Base-by-base conservation (phyloP, 768 basidiomycete species). In the Leccinum truebloodii region DNA sequence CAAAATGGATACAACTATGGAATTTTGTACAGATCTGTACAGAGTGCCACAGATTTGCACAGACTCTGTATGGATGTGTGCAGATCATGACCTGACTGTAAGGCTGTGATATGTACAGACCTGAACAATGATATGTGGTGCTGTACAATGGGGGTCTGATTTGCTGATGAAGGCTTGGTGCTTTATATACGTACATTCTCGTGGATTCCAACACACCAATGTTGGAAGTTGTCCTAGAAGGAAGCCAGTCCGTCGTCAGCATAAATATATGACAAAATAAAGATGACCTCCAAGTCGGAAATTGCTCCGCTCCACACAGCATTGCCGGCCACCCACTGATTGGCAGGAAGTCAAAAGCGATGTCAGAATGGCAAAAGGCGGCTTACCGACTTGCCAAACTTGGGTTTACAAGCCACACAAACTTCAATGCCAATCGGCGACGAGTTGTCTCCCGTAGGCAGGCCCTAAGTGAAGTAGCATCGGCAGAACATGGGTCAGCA, bases 111-210 rank as follows among this genome's bases (percentile, higher is more conserved):
- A 30, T 30, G 30, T 30, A 30, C 30, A 30, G 6, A 30, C 30
- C 30, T 30, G 30, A 30, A 30, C 30, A 30, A 30, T 30, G 30
- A 30, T 30, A 30, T 30, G 30, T 9, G 8, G 30, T 30, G 30
- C 30, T 30, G 30, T 6, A 30, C 30, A 30, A 30, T 30, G 30
- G 30, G 30, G 30, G 30, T 30, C 30, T 30, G 30, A 30, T 30
- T 30, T 30, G 30, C 30, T 30, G 30, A 30, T 30, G 28, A 13
- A 14, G 32, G 24, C 13, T 5, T 55, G 9, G 3, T n/a, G 24
- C 22, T 22, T 53, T 57, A 46, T 46, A 63, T 62, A 5, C 18
- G 55, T 62, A 5, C 22, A 18, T 26, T 39, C 52, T 37, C 9
- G 34, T 24, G n/a, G 60, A n/a, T 16, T 35, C 34, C 37, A 9